Evolutionary conservation across 208 protist genomes (phyloP), one percentile per base, ranked within the genome.

Genomic region (Tritrichomonas foetus): DNA sequence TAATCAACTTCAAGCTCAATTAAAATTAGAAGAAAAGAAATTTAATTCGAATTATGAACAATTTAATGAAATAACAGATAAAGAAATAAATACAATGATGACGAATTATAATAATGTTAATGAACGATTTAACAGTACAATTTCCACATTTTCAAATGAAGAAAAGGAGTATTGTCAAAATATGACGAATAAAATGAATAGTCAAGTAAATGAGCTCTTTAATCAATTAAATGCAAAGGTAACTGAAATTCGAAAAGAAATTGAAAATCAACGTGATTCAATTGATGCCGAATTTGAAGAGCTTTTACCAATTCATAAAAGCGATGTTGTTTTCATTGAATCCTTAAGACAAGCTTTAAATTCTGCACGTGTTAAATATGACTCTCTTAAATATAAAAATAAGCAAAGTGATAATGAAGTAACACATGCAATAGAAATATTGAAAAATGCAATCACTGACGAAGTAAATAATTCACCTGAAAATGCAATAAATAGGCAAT

Each of bases 111-210:
- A 82, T 30, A 20, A 50, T 25, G 22, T 82, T 9, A 82, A 82
- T 27, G 74, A 82, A 25, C 9, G 39, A 82, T 82, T 82, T 41
- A 50, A n/a, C 1, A 41, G 50, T 47, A 82, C 33, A 50, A 39
- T 82, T 49, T 30, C 33, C 41, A 47, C 74, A 53, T 82, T 47
- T 82, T 89, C 78, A 14, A 89, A 89, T 57, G 78, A 89, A 22
- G 78, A 89, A 89, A 25, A 47, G 16, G 47, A 44, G 16, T 44
- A 53, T 3, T 20, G n/a, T 27, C 53, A 53, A 14, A 47, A 13
- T 16, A 47, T 53, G 14, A 47, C 44, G 11, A 47, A 89, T 39
- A 89, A 57, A 36, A 89, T 89, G 78, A 57, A 57, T 20, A 9
- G 14, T 9, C 78, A 89, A 57, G 47, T 89, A 5, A 33, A 30